A percentile compares a stretch with the other conserved stretches of the same genome.
These are phyloP conservation scores for Larix sibirica DNA, from an alignment of 83 land plant genomes.

Conservation along the genomic window DNA sequence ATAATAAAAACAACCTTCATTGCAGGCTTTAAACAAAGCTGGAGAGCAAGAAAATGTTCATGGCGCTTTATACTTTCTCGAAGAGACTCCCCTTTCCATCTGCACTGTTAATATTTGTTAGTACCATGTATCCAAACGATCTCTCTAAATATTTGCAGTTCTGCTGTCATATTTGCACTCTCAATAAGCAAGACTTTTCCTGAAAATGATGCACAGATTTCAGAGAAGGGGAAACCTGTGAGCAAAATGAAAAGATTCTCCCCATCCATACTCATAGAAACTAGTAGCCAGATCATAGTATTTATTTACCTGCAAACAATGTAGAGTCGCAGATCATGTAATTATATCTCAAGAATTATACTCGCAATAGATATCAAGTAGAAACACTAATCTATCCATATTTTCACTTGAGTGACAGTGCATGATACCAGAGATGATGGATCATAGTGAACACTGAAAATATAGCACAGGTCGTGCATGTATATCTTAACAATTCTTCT, in stretches of 20 bases:
- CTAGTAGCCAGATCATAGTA: conserved; percentile 97
- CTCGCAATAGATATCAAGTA: too few relatives aligned
- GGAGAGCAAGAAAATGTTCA: conserved; percentile 95
- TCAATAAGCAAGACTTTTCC: background rate
- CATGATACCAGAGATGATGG: too few relatives aligned
- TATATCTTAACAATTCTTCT: too few relatives aligned
- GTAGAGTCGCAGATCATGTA: too few relatives aligned
- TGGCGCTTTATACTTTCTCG: conserved; percentile 96
- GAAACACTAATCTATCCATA: too few relatives aligned
- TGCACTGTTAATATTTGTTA: conserved; percentile 20
- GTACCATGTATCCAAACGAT: background rate
- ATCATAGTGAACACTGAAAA: too few relatives aligned
- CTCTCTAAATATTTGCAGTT: background rate
- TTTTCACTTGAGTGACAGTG: too few relatives aligned
- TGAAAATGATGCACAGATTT: background rate
- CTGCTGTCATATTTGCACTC: conserved; percentile 1
- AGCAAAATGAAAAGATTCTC: conserved; percentile 96
- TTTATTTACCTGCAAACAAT: conserved; percentile 79
- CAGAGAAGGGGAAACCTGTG: conserved; percentile 48
- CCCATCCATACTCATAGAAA: conserved; percentile 99
- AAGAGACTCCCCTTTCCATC: conserved; percentile 89
- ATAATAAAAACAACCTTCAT: conserved; percentile 63
- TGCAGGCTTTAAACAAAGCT: conserved; percentile 80
- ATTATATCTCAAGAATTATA: too few relatives aligned
- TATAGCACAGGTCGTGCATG: too few relatives aligned